Evolutionary conservation across 108 stramenopile species (phyloP).

Genomic region (Nannochloropsis oceanica): DNA sequence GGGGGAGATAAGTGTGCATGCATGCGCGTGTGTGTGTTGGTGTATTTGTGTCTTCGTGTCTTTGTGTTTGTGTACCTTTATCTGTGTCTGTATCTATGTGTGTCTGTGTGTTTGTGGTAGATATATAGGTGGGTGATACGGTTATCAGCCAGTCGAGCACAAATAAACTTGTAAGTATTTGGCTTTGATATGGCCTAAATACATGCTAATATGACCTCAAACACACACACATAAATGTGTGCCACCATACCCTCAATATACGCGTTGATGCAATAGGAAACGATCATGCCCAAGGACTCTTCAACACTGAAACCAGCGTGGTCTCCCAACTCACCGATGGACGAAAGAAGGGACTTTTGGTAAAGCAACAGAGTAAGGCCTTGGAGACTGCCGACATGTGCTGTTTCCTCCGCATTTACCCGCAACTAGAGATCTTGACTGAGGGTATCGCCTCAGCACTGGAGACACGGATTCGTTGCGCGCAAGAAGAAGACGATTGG

Average conservation of each 20-base stretch:
- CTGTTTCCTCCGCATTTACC: neutral
- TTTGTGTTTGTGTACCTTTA: too few relatives aligned
- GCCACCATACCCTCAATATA: too few relatives aligned
- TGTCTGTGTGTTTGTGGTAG: too few relatives aligned
- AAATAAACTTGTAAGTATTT: too few relatives aligned
- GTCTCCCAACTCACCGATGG: neutral
- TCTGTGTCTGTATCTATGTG: too few relatives aligned
- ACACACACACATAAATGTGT: too few relatives aligned
- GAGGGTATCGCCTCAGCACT: neutral
- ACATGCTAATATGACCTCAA: too few relatives aligned
- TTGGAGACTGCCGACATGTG: neutral
- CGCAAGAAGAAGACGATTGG: neutral
- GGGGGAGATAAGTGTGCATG: neutral
- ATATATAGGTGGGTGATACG: too few relatives aligned
- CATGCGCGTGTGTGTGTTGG: too few relatives aligned
- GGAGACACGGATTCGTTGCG: neutral
- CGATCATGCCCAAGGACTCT: neutral
- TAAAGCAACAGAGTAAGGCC: neutral
- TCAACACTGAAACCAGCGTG: neutral
- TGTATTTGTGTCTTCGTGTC: neutral
- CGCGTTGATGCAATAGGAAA: too few relatives aligned
- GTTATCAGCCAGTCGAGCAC: too few relatives aligned
- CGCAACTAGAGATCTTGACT: neutral
- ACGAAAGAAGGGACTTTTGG: neutral
- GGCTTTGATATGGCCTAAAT: too few relatives aligned